phyloP scores from a whole-genome alignment of 352 stramenopile species.

The Globisporangium spinosum region DNA sequence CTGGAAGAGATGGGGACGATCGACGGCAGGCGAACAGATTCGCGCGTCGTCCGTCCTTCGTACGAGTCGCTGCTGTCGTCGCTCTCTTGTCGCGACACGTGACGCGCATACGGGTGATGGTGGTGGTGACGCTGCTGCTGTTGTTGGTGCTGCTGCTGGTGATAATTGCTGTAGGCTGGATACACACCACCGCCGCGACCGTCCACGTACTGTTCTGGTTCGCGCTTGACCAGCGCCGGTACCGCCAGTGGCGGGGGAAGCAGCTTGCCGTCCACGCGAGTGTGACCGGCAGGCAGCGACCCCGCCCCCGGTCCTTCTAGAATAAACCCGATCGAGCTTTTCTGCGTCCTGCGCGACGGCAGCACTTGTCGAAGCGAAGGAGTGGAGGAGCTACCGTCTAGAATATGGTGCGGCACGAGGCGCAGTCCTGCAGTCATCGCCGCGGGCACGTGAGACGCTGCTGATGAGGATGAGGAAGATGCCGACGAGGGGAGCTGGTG shows the following conservation, averaged over 20 bases:
- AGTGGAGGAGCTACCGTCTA: background rate
- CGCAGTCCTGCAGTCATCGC: background rate
- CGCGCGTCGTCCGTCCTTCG: background rate
- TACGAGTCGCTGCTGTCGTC: conserved; percentile 5
- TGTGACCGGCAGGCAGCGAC: background rate
- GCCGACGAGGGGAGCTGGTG: background rate
- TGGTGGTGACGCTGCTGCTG: background rate
- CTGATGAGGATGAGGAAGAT: background rate
- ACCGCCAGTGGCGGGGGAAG: background rate
- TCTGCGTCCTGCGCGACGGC: conserved; percentile 1
- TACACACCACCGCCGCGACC: background rate
- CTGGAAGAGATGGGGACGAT: background rate
- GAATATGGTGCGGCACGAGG: background rate
- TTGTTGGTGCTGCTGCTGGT: no score
- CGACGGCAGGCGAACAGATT: background rate
- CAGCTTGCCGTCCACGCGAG: background rate
- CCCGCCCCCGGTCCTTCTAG: background rate
- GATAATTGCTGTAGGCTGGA: background rate
- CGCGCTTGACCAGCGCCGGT: background rate
- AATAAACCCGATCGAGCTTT: conserved; percentile 2
- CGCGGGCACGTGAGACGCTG: background rate
- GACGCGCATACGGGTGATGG: background rate
- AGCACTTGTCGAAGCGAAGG: background rate
- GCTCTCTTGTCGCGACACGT: background rate
- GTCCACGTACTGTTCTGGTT: background rate